Base-by-base conservation (phyloP, 1,284 basidiomycete genomes). In the Moesziomyces globuligerus region DNA sequence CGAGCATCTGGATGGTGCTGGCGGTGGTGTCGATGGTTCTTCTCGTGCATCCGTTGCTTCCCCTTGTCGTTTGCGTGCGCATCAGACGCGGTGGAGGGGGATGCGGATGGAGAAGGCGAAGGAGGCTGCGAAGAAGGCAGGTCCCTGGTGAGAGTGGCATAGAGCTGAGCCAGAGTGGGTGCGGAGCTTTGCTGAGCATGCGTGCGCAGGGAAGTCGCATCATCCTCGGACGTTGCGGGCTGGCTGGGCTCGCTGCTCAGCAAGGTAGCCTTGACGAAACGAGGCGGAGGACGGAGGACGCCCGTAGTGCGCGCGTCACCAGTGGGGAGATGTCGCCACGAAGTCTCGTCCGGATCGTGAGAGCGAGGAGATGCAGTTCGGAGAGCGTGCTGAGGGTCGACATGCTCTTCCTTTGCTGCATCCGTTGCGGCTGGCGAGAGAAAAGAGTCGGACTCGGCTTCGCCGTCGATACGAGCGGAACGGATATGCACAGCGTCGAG, bases 401-500 rank as follows among this genome's bases (percentile, higher is more conserved):
- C n/a, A n/a, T n/a, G n/a, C n/a, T n/a, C n/a, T n/a, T n/a, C n/a
- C n/a, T n/a, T n/a, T n/a, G n/a, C n/a, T n/a, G n/a, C n/a, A n/a
- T n/a, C n/a, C n/a, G n/a, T n/a, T n/a, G n/a, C n/a, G n/a, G n/a
- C n/a, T n/a, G n/a, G n/a, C n/a, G n/a, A n/a, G n/a, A n/a, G n/a
- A n/a, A n/a, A n/a, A n/a, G n/a, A n/a, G n/a, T n/a, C n/a, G n/a
- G n/a, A n/a, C n/a, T n/a, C 29, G 29, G 13, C 29, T 15, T 32
- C 13, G 29, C 17, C 13, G 11, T 11, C 13, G 29, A 5, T 38
- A 5, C 48, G 45, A 18, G 50, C 29, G 1, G n/a, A n/a, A n/a
- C 50, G 48, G n/a, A 69, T 58, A 42, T 68, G 49, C 13, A 57
- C 36, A 45, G 65, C 57, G 36, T 61, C 18, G 37, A 68, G 65